Conservation (phyloP, 2,329 filamentous ascomycete genomes). For the Kalaharituber pfeilii region DNA sequence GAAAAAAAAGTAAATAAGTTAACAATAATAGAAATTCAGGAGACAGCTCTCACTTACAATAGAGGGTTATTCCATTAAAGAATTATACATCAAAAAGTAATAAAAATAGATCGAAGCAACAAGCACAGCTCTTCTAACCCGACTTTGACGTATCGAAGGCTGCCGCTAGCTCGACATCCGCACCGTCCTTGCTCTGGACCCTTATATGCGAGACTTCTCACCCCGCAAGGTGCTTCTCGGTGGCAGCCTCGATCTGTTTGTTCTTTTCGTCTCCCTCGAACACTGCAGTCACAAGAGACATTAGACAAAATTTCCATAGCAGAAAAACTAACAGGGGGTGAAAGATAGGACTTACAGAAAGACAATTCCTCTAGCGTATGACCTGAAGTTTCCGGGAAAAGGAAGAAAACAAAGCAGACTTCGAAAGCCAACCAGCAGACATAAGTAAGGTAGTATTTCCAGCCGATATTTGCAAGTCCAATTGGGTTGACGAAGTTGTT, state of each 20-base stretch:
- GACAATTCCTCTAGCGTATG: slow-evolving; percentile 32
- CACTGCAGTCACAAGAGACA: neutral
- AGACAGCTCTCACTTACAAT: too few species aligned
- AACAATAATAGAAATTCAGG: too few species aligned
- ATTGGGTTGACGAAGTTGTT: slow-evolving; percentile 34
- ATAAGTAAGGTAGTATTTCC: slow-evolving; percentile 33
- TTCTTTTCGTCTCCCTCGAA: neutral
- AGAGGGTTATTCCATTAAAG: too few species aligned
- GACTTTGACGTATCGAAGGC: too few species aligned
- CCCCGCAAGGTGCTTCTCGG: neutral
- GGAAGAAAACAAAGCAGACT: slow-evolving; percentile 30
- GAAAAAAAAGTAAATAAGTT: too few species aligned
- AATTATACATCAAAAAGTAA: too few species aligned
- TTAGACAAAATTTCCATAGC: too few species aligned
- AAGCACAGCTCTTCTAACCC: too few species aligned
- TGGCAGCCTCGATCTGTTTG: neutral
- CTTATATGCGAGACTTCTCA: too few species aligned
- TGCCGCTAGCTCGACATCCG: too few species aligned
- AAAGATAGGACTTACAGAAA: slow-evolving; percentile 24
- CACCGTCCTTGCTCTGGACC: too few species aligned
- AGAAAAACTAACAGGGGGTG: neutral
- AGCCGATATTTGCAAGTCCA: slow-evolving; percentile 29
- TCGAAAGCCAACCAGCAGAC: slow-evolving; percentile 30
- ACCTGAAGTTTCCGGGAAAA: slow-evolving; percentile 31
- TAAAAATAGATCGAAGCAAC: too few species aligned